Evolutionary conservation across 1,284 basidiomycete species (phyloP).

Genomic region (Rhizoctonia solani): DNA sequence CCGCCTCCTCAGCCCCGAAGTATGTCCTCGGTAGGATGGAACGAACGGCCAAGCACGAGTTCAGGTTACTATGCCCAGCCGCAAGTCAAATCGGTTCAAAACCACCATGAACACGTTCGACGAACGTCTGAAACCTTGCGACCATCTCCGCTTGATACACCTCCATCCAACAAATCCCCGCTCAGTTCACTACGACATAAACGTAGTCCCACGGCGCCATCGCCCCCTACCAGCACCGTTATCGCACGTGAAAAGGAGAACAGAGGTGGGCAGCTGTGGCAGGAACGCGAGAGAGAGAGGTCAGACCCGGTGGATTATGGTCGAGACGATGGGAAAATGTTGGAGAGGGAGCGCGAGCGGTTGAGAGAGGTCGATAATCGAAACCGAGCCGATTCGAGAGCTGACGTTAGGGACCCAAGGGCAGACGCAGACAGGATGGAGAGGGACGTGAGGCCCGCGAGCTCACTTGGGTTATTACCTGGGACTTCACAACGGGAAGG

Average conservation of each 20-base stretch:
- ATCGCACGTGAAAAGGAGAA: slow-evolving; percentile 40
- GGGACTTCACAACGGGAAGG: too few species aligned
- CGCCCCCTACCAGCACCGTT: slow-evolving; percentile 53
- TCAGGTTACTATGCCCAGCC: slow-evolving; percentile 16
- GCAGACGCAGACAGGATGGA: slow-evolving; percentile 42
- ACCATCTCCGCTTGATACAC: slow-evolving; percentile 3
- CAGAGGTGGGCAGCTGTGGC: slow-evolving; percentile 53
- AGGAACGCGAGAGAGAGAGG: too few species aligned
- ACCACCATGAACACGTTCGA: slow-evolving; percentile 8
- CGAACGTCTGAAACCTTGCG: slow-evolving; percentile 14
- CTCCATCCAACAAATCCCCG: neutral
- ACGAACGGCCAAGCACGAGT: slow-evolving; percentile 21
- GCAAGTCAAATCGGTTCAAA: slow-evolving; percentile 15
- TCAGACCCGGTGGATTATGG: too few species aligned
- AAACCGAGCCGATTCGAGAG: slow-evolving; percentile 37
- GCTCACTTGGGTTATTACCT: slow-evolving; percentile 38
- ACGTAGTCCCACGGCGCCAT: slow-evolving; percentile 66
- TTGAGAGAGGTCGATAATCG: slow-evolving; percentile 41
- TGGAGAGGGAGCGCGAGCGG: slow-evolving; percentile 45
- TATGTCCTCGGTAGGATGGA: slow-evolving; percentile 8
- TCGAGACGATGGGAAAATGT: slow-evolving; percentile 42
- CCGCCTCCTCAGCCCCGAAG: neutral
- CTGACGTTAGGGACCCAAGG: slow-evolving; percentile 45
- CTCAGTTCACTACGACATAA: slow-evolving; percentile 46
- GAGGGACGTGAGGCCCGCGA: slow-evolving; percentile 36